Base-by-base conservation (phyloP, 2,329 filamentous ascomycete species). In the Curvularia hawaiiensis region DNA sequence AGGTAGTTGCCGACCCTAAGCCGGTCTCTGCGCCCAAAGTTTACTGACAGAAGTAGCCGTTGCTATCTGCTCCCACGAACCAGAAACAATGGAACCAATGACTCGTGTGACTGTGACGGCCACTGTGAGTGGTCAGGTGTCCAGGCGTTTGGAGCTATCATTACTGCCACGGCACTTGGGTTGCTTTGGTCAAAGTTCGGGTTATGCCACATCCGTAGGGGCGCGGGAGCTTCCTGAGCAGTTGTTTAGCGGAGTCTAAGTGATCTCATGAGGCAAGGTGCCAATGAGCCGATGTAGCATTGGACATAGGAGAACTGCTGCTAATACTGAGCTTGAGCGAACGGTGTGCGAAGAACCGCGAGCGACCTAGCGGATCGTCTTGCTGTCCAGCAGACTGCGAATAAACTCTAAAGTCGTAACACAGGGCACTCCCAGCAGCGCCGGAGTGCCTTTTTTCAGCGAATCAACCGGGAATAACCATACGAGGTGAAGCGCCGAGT, bases 1-100 rank as follows among this genome's bases (percentile, higher is more conserved):
- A 45, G 35, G 44, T 41, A 33, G 39, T 57, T 22, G 54, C 54
- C 54, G 54, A 57, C 45, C 39, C 53, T 12, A 10, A 54, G 31
- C 54, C 54, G 54, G 41, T 49, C 16, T 47, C 38, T 24, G 24
- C 39, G 14, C 16, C 39, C 50, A 49, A 45, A 38, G 39, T 26
- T 39, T 45, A n/a, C 26, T 11, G 31, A 49, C 50, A 45, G 45
- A 22, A 33, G 47, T 43, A 7, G 35, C 54, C 50, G 38, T 31
- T 46, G 26, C 30, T 48, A 40, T 30, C 41, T 39, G 35, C 44
- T 22, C 24, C 35, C 50, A 46, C 46, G 33, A 47, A 20, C 24
- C 48, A 47, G 18, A 28, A 20, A 38, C 18, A n/a, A 26, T 44
- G 26, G 44, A 12, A 4, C 33, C 9, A 41, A 48, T 54, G 54